Evolutionary conservation across 2,329 filamentous ascomycete species (phyloP).

Genomic region (Xylariaceae sp.): DNA sequence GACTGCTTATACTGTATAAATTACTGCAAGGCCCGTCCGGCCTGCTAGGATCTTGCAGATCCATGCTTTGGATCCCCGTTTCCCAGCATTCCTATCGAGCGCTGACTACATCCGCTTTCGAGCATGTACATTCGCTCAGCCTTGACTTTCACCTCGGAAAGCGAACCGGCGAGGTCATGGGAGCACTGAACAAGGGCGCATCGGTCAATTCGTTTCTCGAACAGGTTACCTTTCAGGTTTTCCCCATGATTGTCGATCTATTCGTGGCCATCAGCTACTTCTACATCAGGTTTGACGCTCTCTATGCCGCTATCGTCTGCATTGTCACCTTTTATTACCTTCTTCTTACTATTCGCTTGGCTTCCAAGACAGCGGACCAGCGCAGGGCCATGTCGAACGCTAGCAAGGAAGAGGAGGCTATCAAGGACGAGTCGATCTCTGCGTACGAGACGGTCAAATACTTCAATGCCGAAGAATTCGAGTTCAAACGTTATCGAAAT

Average conservation of each 20-base stretch:
- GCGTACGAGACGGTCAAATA: constrained; percentile 97
- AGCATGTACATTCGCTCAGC: constrained; percentile 93
- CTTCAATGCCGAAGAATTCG: constrained; percentile 79
- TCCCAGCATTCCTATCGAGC: constrained; percentile 96
- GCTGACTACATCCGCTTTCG: constrained; percentile 89
- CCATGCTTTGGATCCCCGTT: constrained; percentile 91
- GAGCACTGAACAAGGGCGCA: constrained; percentile 90
- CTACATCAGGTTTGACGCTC: constrained; percentile 71
- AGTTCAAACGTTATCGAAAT: constrained; percentile 67
- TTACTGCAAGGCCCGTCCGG: constrained; percentile 86
- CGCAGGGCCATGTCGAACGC: constrained; percentile 92
- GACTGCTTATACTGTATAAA: constrained; percentile 71
- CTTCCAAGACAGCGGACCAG: constrained; percentile 85
- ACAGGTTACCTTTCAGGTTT: constrained; percentile 90
- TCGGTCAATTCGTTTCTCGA: constrained; percentile 96
- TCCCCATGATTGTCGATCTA: constrained; percentile 91
- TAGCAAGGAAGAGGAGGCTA: constrained; percentile 89
- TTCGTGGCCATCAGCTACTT: constrained; percentile 81
- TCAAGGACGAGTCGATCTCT: constrained; percentile 97
- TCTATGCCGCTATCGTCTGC: constrained; percentile 84
- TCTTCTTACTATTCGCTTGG: constrained; percentile 94
- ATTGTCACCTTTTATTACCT: constrained; percentile 95
- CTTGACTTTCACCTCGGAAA: constrained; percentile 96
- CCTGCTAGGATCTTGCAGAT: constrained; percentile 74
- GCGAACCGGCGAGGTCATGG: constrained; percentile 92